These are phyloP conservation scores for Chlamydomonas asymmetrica DNA, from an alignment of 139 green algal species.

Conservation along the genomic window DNA sequence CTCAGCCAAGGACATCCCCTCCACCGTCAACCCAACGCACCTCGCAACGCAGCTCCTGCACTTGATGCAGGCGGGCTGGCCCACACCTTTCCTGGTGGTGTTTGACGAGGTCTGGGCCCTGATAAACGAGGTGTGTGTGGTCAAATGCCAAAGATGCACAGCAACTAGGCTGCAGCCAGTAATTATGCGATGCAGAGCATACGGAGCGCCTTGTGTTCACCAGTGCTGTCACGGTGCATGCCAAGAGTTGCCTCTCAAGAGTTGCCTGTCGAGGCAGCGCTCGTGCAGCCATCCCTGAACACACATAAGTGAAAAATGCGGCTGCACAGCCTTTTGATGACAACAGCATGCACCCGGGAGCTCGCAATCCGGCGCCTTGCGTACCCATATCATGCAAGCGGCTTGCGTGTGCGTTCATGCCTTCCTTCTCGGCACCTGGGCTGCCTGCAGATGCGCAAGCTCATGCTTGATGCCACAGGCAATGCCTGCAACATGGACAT, in stretches of 20 bases:
- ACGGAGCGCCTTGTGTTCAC: too few relatives aligned
- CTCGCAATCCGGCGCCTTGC: neutral
- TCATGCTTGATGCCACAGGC: slow-evolving; percentile 45
- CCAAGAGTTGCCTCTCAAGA: too few relatives aligned
- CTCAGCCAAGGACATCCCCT: neutral
- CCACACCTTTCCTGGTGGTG: slow-evolving; percentile 49
- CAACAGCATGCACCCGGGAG: neutral
- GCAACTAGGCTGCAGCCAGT: too few relatives aligned
- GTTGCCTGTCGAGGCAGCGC: too few relatives aligned
- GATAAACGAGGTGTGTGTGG: slow-evolving; percentile 24
- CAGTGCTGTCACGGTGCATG: too few relatives aligned
- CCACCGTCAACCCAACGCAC: neutral
- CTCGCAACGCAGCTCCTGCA: slow-evolving; percentile 28
- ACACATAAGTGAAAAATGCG: neutral
- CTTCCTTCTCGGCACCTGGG: too few relatives aligned
- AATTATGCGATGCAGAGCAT: too few relatives aligned
- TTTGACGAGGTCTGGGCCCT: slow-evolving; percentile 55
- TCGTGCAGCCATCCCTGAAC: neutral
- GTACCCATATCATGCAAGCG: neutral
- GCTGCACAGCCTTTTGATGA: neutral
- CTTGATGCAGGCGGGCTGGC: slow-evolving; percentile 52
- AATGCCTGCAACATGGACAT: slow-evolving; percentile 67
- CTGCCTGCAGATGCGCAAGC: neutral
- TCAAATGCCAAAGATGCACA: too few relatives aligned
- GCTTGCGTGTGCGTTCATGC: neutral